phyloP scores from a whole-genome alignment of 2,329 filamentous ascomycete species.

The Hypoxylon sp. region DNA sequence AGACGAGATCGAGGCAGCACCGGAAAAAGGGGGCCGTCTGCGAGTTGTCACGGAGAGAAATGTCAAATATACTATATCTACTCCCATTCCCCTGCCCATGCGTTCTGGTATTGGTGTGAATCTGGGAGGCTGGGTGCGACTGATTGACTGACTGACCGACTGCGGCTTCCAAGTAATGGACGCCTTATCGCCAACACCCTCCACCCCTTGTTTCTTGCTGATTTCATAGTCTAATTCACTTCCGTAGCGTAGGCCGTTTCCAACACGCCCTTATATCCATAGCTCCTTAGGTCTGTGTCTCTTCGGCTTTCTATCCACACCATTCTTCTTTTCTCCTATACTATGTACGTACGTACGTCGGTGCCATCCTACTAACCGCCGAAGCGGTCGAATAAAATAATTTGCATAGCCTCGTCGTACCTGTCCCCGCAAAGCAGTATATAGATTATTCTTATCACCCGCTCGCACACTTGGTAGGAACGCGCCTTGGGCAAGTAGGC shows the following conservation, averaged over 20 bases:
- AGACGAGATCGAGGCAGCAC: background rate
- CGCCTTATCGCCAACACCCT: background rate
- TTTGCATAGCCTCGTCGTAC: no score
- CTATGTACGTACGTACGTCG: no score
- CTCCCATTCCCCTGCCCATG: background rate
- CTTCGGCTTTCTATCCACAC: background rate
- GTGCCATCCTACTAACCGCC: background rate
- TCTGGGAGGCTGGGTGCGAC: background rate
- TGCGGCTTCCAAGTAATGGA: background rate
- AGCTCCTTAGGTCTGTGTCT: no score
- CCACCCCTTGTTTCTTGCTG: background rate
- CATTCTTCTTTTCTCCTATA: background rate
- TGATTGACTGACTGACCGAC: background rate
- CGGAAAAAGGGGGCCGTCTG: conserved; percentile 1
- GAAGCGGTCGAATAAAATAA: no score
- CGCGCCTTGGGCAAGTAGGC: no score
- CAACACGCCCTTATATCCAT: no score
- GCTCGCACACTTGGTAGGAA: no score
- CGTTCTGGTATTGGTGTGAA: background rate
- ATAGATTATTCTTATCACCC: no score
- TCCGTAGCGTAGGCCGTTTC: background rate
- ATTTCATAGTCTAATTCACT: background rate
- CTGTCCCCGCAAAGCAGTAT: no score
- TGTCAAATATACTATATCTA: conserved; percentile 27
- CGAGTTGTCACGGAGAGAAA: conserved; percentile 14